Conservation (phyloP, 1,284 basidiomycete genomes). For the Ganoderma lingzhi region DNA sequence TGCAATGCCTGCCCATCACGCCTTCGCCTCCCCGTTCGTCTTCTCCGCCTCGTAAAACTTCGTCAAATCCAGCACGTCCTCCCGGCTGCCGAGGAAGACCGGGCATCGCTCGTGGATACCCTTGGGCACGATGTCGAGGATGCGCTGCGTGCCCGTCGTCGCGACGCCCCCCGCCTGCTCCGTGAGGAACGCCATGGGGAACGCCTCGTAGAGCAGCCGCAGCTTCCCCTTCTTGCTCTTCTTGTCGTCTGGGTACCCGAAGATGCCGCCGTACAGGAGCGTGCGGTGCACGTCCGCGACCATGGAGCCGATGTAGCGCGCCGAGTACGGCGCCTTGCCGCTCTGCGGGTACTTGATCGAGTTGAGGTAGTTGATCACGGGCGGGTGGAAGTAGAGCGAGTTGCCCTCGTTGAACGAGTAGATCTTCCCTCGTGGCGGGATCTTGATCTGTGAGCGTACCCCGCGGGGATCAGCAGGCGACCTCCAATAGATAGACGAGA, state of each 20-base stretch:
- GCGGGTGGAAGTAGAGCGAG: slow-evolving; percentile 91
- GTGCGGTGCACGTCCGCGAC: slow-evolving; percentile 98
- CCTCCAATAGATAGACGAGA: too few relatives aligned
- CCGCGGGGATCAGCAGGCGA: neutral
- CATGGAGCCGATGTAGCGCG: slow-evolving; percentile 99
- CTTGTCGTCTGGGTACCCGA: slow-evolving; percentile 98
- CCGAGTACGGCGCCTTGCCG: slow-evolving; percentile 86
- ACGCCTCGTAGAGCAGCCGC: slow-evolving; percentile 95
- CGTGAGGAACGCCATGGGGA: slow-evolving; percentile 98
- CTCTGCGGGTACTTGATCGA: slow-evolving; percentile 91
- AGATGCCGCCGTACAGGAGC: slow-evolving; percentile 97
- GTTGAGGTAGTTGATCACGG: slow-evolving; percentile 89
- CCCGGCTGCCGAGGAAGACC: slow-evolving; percentile 94
- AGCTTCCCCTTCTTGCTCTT: slow-evolving; percentile 98
- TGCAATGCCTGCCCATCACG: slow-evolving; percentile 16
- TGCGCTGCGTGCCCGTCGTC: slow-evolving; percentile 91
- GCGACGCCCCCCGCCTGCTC: slow-evolving; percentile 98
- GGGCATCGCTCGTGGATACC: slow-evolving; percentile 93
- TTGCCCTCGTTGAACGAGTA: slow-evolving; percentile 99
- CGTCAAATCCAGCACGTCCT: slow-evolving; percentile 92
- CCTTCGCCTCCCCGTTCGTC: slow-evolving; percentile 33
- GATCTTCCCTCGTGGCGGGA: slow-evolving; percentile 96
- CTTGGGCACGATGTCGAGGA: slow-evolving; percentile 92
- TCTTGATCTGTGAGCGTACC: slow-evolving; percentile 72
- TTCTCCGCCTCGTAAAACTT: slow-evolving; percentile 69